Evolutionary conservation across 768 basidiomycete genomes (phyloP).

Genomic region (Paxillus ammoniavirescens): DNA sequence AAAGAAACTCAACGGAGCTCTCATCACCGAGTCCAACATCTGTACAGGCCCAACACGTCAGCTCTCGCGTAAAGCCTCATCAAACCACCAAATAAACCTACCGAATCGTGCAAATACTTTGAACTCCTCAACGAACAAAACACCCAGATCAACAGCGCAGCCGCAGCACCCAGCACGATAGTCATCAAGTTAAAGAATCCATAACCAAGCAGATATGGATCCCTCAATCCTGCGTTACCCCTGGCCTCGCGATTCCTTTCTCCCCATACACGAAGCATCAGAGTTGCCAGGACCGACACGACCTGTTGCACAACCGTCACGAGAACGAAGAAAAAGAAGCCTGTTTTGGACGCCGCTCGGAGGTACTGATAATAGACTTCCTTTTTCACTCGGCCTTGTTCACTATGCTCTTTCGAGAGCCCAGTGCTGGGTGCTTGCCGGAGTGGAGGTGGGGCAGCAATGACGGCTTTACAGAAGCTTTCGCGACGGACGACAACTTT

Average conservation of each 20-base stretch:
- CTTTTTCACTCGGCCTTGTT: slow-evolving; percentile 77
- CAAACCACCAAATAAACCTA: slow-evolving; percentile 31
- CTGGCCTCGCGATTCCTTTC: slow-evolving; percentile 69
- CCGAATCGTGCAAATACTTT: slow-evolving; percentile 71
- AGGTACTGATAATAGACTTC: slow-evolving; percentile 79
- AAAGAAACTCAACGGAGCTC: slow-evolving; percentile 84
- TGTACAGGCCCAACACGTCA: slow-evolving; percentile 26
- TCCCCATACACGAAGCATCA: slow-evolving; percentile 78
- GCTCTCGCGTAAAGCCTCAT: background rate
- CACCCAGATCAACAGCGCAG: slow-evolving; percentile 72
- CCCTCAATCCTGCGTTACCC: slow-evolving; percentile 52
- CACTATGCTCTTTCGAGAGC: slow-evolving; percentile 66
- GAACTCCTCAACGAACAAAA: slow-evolving; percentile 75
- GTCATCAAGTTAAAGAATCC: slow-evolving; percentile 64
- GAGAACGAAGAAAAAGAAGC: slow-evolving; percentile 66
- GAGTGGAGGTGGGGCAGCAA: slow-evolving; percentile 41
- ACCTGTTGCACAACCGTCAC: slow-evolving; percentile 56
- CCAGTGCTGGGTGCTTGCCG: slow-evolving; percentile 44
- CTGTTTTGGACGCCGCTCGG: slow-evolving; percentile 70
- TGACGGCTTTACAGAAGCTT: slow-evolving; percentile 57
- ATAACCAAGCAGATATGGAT: slow-evolving; percentile 59
- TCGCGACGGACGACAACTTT: slow-evolving; percentile 52
- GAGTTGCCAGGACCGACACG: slow-evolving; percentile 55
- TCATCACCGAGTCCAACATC: slow-evolving; percentile 82
- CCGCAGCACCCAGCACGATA: slow-evolving; percentile 50